Base-by-base conservation (phyloP, 805 yeast species). In the Scheffersomyces amazonensis region DNA sequence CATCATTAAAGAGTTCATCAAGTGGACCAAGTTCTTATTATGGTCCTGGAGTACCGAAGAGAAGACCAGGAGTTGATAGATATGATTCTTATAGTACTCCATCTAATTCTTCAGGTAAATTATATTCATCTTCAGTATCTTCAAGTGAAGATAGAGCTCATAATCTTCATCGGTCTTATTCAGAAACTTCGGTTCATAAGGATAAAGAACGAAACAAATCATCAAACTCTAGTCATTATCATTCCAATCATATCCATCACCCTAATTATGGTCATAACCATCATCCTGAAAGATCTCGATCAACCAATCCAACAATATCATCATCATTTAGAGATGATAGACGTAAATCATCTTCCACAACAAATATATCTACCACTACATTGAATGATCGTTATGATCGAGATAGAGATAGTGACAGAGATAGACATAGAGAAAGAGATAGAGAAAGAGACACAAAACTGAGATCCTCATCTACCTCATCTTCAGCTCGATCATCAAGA, bases 31-130 rank as follows among this genome's bases (percentile, higher is more conserved):
- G 28, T 13, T 35, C 35, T 12, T 36, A 40, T 24, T 35, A 40
- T 21, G 36, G 38, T 22, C 4, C 35, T 31, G 31, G 32, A 10
- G 11, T 18, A 13, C 35, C 13, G 32, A 51, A 45, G 29, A 32
- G 54, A 22, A 39, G 52, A 30, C 46, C 43, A 7, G 39, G 34
- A 2, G 41, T 24, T 10, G 58, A 52, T 23, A 40, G 58, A 34
- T 50, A 52, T 25, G 56, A 54, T 23, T 47, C 50, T 18, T 54
- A 49, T 29, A 32, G 48, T 15, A 5, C 30, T 15, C 7, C 12
- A 9, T 24, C 28, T 9, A 10, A 8, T 11, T 5, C 6, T 5
- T 6, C 17, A 8, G 30, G 30, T 7, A n/a, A 27, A 13, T 15
- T 27, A n/a, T 27, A 27, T 13, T 27, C 30, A 27, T 27, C 30